These are phyloP conservation scores for Citrullus amarus DNA, from an alignment of 306 rosid genomes.

Conservation along the genomic window DNA sequence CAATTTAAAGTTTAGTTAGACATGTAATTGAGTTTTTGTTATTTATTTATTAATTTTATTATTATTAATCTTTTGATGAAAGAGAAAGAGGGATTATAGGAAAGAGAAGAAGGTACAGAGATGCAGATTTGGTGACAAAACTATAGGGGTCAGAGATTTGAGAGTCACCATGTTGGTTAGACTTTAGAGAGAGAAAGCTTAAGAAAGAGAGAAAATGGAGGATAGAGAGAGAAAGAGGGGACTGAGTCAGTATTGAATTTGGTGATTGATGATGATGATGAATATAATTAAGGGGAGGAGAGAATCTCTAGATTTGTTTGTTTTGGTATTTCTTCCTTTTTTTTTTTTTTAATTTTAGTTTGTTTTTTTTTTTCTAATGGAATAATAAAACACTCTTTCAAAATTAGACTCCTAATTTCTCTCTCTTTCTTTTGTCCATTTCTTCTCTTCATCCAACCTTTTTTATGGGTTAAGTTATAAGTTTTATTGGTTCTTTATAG, in stretches of 20 bases:
- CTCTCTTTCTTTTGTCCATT: background rate
- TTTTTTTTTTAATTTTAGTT: background rate
- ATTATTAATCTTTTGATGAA: background rate
- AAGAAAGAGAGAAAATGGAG: background rate
- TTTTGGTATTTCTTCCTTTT: background rate
- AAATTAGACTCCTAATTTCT: too few species aligned
- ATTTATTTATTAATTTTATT: background rate
- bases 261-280: background rate
- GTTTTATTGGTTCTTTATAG: background rate
- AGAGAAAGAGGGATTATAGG: conserved; percentile 22
- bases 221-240: conserved; percentile 10
- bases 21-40: background rate
- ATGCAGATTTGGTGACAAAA: conserved; percentile 86
- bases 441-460: background rate
- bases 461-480: background rate
- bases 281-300: conserved; percentile 6
- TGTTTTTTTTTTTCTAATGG: too few species aligned
- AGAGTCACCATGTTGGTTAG: conserved; percentile 34
- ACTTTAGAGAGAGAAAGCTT: background rate
- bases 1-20: too few species aligned
- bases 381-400: too few species aligned
- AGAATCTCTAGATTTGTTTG: conserved; percentile 20
- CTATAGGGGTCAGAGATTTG: conserved; percentile 66
- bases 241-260: background rate
- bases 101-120: conserved; percentile 54